phyloP scores from a whole-genome alignment of 2,329 filamentous ascomycete genomes.

The Hortaea sp. region DNA sequence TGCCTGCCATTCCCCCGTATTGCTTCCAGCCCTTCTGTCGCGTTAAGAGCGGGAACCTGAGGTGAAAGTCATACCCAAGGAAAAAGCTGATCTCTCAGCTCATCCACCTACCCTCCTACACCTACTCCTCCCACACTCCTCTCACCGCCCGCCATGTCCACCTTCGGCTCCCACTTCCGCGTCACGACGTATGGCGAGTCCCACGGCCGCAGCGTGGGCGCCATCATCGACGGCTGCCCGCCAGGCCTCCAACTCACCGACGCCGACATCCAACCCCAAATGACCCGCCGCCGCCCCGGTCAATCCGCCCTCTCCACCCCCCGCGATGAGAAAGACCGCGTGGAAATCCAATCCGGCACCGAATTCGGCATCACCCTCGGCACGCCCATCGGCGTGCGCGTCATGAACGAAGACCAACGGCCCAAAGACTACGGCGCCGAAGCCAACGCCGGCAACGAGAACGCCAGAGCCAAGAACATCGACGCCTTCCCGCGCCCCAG shows the following conservation, averaged over 20 bases:
- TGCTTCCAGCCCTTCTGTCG: no score
- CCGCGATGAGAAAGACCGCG: slow-evolving; percentile 81
- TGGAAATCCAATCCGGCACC: slow-evolving; percentile 85
- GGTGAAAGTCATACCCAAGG: no score
- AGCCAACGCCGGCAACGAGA: not conserved
- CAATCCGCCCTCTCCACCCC: slow-evolving; percentile 87
- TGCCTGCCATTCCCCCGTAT: no score
- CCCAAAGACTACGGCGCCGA: slow-evolving; percentile 71
- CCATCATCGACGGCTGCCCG: slow-evolving; percentile 87
- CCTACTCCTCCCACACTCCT: no score
- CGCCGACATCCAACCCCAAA: slow-evolving; percentile 71
- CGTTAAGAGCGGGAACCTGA: no score
- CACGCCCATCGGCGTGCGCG: slow-evolving; percentile 78
- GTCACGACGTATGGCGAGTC: slow-evolving; percentile 83
- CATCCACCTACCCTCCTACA: no score
- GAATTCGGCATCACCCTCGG: slow-evolving; percentile 85
- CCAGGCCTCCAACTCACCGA: slow-evolving; percentile 80
- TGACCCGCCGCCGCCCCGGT: slow-evolving; percentile 80
- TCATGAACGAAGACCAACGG: slow-evolving; percentile 85
- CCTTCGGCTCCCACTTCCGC: slow-evolving; percentile 71
- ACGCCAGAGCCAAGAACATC: slow-evolving; percentile 52
- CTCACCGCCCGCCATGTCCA: slow-evolving; percentile 55
- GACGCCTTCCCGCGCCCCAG: slow-evolving; percentile 82
- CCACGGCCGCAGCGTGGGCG: slow-evolving; percentile 85
- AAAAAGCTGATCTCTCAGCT: no score